Conservation (phyloP, 345 rosid species). For the Gossypium longicalyx region DNA sequence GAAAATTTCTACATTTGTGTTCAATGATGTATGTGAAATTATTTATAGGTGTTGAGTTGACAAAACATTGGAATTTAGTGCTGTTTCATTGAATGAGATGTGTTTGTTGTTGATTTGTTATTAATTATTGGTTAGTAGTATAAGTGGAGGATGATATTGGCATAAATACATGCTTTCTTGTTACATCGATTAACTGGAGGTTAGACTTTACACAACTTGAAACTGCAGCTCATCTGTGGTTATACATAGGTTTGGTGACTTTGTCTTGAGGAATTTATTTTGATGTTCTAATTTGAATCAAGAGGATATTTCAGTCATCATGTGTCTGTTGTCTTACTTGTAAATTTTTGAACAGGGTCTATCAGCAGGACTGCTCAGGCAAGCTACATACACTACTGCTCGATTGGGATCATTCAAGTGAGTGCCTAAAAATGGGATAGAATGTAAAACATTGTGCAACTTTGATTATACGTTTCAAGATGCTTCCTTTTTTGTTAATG, state of each 20-base stretch:
- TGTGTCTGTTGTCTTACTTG: slow-evolving; percentile 9
- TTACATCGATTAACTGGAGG: not conserved
- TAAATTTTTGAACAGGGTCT: slow-evolving; percentile 1
- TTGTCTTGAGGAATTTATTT: not conserved
- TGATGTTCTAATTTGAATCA: not conserved
- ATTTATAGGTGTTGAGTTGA: not conserved
- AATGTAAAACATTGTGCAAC: not conserved
- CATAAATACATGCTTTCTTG: not conserved
- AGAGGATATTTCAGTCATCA: not conserved
- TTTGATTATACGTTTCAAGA: not conserved
- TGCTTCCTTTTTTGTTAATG: not conserved
- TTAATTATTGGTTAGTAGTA: not conserved
- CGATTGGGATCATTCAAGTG: slow-evolving; percentile 4
- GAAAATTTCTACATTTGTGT: not conserved
- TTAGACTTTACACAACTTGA: not conserved
- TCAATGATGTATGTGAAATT: not conserved
- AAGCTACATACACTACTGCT: slow-evolving; percentile 6
- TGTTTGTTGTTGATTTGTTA: not conserved
- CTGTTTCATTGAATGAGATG: not conserved
- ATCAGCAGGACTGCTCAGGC: slow-evolving; percentile 5
- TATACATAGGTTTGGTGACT: not conserved
- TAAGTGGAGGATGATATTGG: not conserved
- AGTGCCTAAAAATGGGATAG: not conserved
- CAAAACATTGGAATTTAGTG: not conserved
- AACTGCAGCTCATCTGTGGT: not conserved